Percentiles rank a stretch among this genome's conserved stretches.
These are phyloP conservation scores for Diutina catenulata DNA, from an alignment of 1,139 yeast genomes.

Conservation along the genomic window DNA sequence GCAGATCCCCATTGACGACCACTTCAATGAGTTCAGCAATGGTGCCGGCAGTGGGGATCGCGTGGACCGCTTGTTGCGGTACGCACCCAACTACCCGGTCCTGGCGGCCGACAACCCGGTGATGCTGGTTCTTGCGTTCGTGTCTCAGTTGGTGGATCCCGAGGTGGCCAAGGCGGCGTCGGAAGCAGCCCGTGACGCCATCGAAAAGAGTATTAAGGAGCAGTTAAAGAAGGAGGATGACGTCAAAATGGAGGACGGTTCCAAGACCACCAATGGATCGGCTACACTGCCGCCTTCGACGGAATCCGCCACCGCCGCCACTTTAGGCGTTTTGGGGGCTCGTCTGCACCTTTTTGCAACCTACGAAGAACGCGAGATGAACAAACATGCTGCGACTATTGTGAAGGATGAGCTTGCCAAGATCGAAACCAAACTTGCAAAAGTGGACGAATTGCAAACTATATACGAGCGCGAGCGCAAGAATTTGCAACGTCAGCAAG, in stretches of 20 bases:
- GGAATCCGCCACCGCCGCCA: slow-evolving; percentile 35
- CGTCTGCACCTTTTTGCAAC: slow-evolving; percentile 76
- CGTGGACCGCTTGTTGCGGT: slow-evolving; percentile 44
- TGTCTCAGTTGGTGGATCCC: slow-evolving; percentile 82
- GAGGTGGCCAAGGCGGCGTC: slow-evolving; percentile 80
- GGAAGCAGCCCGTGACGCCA: slow-evolving; percentile 29
- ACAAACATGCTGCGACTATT: slow-evolving; percentile 43
- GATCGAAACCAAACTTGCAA: slow-evolving; percentile 62
- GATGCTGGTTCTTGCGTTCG: slow-evolving; percentile 76
- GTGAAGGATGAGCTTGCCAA: slow-evolving; percentile 65
- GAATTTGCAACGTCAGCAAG: slow-evolving; percentile 63
- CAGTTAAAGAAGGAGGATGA: slow-evolving; percentile 14
- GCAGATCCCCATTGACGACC: slow-evolving; percentile 74
- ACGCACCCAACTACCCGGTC: slow-evolving; percentile 74
- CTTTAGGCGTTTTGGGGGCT: slow-evolving; percentile 64
- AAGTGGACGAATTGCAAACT: slow-evolving; percentile 62
- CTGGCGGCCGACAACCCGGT: slow-evolving; percentile 87
- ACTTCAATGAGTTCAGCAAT: slow-evolving; percentile 37
- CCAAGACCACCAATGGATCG: background rate
- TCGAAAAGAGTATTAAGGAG: slow-evolving; percentile 42
- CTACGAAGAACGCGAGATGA: slow-evolving; percentile 72
- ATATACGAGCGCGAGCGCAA: slow-evolving; percentile 72
- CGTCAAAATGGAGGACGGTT: slow-evolving; percentile 3
- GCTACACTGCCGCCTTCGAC: background rate
- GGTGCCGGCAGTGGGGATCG: slow-evolving; percentile 27